Evolutionary conservation across 2,329 filamentous ascomycete species (phyloP), one percentile per base, ranked within the genome.

Genomic region (Lachnellula hyalina): DNA sequence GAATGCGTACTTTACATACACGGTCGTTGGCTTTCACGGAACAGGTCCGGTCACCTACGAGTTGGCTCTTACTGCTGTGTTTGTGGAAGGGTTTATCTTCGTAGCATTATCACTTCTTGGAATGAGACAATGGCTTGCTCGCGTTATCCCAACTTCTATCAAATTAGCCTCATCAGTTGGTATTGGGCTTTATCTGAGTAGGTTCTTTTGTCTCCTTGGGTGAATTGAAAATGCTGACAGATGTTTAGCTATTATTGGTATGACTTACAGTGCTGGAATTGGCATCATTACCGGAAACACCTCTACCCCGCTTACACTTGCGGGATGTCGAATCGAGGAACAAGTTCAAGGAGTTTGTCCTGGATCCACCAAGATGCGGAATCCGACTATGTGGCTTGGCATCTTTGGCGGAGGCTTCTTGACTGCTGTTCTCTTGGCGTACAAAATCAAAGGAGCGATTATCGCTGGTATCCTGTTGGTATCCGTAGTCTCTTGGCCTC

Each of bases 131-230:
- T 94, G 89, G 89, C 81, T 95, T 23, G 90, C 90, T 11, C 83
- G 89, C 61, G 85, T 87, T 47, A 89, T 94, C 59, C 89, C 89
- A 1, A 80, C 83, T 35, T 90, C 85, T 49, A 92, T 95, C 74
- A 95, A 94, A 72, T 80, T 93, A 51, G 89, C 89, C 17, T 92
- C 87, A n/a, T 87, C 88, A 61, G 88, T 89, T 51, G 89, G 90
- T 55, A 94, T 94, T 63, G 89, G 90, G 23, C 75, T 95, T 1
- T 94, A 92, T 70, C 76, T 58, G 17, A 59, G 53, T 55, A 46
- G 47, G 53, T 49, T 35, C 1, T 3, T 3, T 23, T 17, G 15
- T 40, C 11, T 19, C 5, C 19, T 23, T 19, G 19, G 11, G n/a
- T 19, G 19, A 19, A 44, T 23, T 6, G 9, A 14, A 11, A 44